These are phyloP conservation scores for Nakazawaea ishiwadae DNA, from an alignment of 805 yeast genomes.

Conservation along the genomic window DNA sequence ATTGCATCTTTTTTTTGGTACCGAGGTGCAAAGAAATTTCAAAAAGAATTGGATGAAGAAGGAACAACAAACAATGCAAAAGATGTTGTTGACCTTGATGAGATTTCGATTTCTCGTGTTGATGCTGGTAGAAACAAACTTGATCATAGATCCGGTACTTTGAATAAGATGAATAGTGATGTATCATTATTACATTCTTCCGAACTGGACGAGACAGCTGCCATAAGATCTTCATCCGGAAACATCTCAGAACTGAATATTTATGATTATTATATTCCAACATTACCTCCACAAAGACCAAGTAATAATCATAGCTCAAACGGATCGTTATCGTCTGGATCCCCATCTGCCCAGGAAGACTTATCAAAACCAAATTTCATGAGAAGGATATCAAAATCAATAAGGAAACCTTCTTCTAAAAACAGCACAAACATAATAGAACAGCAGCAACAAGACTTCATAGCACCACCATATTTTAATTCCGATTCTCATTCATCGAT, in stretches of 20 bases:
- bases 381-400: constrained; percentile 2
- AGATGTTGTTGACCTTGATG: constrained; percentile 32
- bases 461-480: too few relatives aligned
- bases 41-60: constrained; percentile 30
- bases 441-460: constrained; percentile 3
- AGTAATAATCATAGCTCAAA: neutral
- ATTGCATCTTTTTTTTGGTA: constrained; percentile 32
- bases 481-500: constrained; percentile 3
- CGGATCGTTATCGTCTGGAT: constrained; percentile 11
- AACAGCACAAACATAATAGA: neutral
- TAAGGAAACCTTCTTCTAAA: neutral
- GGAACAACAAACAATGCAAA: too few relatives aligned
- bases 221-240: neutral
- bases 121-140: neutral
- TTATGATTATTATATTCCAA: constrained; percentile 25
- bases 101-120: constrained; percentile 2
- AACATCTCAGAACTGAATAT: constrained; percentile 15
- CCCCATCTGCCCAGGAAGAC: neutral
- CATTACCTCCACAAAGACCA: constrained; percentile 26
- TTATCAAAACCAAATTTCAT: neutral
- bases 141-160: neutral
- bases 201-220: neutral
- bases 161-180: constrained; percentile 4
- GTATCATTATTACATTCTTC: neutral
- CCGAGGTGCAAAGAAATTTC: constrained; percentile 31